A percentile compares a stretch with the other conserved stretches of the same genome.
phyloP scores from a whole-genome alignment of 208 protist genomes.

The Leishmania tropica region DNA sequence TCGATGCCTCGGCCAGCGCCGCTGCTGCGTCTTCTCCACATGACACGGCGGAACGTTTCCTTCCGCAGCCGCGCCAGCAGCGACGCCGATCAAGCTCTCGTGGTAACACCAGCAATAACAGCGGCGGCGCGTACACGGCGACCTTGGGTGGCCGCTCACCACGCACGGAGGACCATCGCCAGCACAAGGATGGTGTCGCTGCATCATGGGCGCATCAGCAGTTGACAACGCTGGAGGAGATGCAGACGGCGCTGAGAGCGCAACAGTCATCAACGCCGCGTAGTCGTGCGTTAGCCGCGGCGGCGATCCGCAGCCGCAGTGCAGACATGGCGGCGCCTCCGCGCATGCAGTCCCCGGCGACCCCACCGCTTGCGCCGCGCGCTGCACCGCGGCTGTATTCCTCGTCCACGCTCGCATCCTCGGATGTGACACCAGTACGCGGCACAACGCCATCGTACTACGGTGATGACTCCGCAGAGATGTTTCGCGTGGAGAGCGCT shows the following conservation, averaged over 20 bases:
- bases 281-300: constrained; percentile 10
- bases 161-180: neutral
- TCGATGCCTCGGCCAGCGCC: neutral
- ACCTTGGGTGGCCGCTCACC: neutral
- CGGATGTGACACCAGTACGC: constrained; percentile 1
- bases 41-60: neutral
- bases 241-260: constrained; percentile 28
- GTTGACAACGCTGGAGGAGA: constrained; percentile 24
- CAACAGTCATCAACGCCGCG: constrained; percentile 30
- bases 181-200: neutral
- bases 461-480: neutral
- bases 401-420: neutral
- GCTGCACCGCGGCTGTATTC: neutral
- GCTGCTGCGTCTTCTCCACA: neutral
- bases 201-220: constrained; percentile 29
- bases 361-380: neutral
- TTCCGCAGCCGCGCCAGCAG: neutral
- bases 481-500: constrained; percentile 1
- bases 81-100: constrained; percentile 31
- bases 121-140: neutral
- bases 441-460: neutral
- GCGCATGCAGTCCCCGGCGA: constrained; percentile 1
- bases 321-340: neutral
- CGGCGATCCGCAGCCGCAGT: neutral
- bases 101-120: constrained; percentile 12